phyloP scores from a whole-genome alignment of 768 basidiomycete species.

The Boletus sp. region DNA sequence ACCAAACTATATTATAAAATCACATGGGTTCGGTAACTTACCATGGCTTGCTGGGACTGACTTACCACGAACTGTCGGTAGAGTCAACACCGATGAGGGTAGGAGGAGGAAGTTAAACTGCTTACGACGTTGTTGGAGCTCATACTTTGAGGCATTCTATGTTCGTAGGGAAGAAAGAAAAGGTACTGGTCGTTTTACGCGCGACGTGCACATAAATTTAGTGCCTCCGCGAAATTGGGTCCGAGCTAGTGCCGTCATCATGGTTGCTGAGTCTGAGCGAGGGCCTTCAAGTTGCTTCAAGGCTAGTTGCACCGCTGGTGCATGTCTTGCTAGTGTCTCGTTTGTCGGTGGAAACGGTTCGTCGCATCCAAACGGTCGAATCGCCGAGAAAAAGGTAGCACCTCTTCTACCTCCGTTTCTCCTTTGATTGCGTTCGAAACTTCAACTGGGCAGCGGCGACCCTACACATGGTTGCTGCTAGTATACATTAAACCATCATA shows the following conservation, averaged over 20 bases:
- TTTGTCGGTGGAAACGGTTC: too few relatives aligned
- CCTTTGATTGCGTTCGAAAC: too few relatives aligned
- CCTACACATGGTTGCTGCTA: too few relatives aligned
- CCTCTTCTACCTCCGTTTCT: too few relatives aligned
- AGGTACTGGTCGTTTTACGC: background rate
- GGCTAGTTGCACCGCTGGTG: too few relatives aligned
- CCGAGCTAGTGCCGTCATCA: background rate
- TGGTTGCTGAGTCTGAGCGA: background rate
- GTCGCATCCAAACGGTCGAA: too few relatives aligned
- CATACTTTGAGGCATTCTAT: background rate
- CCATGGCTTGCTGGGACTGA: too few relatives aligned
- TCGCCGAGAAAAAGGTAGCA: too few relatives aligned
- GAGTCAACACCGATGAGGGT: background rate
- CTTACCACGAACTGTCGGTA: constrained; percentile 4
- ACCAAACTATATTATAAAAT: constrained; percentile 3
- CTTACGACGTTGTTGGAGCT: background rate
- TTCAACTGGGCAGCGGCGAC: too few relatives aligned
- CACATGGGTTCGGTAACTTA: background rate
- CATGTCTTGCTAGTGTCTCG: too few relatives aligned
- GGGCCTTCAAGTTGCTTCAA: too few relatives aligned
- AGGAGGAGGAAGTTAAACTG: background rate
- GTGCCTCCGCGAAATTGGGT: background rate
- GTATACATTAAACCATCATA: too few relatives aligned
- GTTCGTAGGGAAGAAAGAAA: background rate
- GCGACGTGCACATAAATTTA: background rate